A percentile compares a stretch with the other conserved stretches of the same genome.
These are phyloP conservation scores for Moesziomyces globuligerus DNA, from an alignment of 1,284 basidiomycete genomes.

Conservation along the genomic window DNA sequence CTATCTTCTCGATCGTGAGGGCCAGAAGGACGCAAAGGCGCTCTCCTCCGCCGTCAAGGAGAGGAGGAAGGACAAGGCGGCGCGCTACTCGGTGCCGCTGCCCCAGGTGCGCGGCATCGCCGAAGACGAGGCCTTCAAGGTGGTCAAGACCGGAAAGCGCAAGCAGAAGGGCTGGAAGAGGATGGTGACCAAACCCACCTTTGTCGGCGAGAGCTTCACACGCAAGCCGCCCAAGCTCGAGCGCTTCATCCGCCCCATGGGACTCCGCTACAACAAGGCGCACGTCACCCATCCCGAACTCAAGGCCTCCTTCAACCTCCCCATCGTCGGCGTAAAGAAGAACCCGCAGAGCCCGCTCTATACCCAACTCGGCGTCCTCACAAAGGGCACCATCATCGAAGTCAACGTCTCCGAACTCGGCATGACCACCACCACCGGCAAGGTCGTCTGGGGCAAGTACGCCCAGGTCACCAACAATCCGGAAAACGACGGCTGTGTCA, in stretches of 20 bases:
- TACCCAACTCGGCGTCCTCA: slow-evolving; percentile 86
- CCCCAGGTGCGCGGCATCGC: slow-evolving; percentile 98
- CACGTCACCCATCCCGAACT: slow-evolving; percentile 98
- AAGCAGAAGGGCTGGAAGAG: slow-evolving; percentile 98
- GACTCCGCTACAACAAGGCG: slow-evolving; percentile 95
- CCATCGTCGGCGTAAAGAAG: slow-evolving; percentile 98
- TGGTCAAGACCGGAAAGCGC: slow-evolving; percentile 96
- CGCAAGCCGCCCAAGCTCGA: slow-evolving; percentile 99
- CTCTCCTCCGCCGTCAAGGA: slow-evolving; percentile 98
- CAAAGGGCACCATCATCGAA: slow-evolving; percentile 97
- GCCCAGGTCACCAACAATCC: slow-evolving; percentile 80
- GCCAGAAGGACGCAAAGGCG: slow-evolving; percentile 96
- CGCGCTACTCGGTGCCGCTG: slow-evolving; percentile 94
- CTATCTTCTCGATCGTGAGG: slow-evolving; percentile 95
- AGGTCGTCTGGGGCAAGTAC: slow-evolving; percentile 83
- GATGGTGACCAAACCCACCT: slow-evolving; percentile 99
- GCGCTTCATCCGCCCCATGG: slow-evolving; percentile 96
- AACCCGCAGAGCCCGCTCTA: slow-evolving; percentile 99
- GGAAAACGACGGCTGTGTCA: slow-evolving; percentile 65
- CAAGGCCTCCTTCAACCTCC: slow-evolving; percentile 98
- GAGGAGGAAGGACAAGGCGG: slow-evolving; percentile 98
- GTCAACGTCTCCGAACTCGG: slow-evolving; percentile 81
- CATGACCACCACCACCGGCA: slow-evolving; percentile 98
- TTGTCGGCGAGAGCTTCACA: slow-evolving; percentile 97
- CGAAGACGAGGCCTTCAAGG: slow-evolving; percentile 99